These are phyloP conservation scores for Malassezia psittaci DNA, from an alignment of 1,284 basidiomycete species.

Conservation along the genomic window DNA sequence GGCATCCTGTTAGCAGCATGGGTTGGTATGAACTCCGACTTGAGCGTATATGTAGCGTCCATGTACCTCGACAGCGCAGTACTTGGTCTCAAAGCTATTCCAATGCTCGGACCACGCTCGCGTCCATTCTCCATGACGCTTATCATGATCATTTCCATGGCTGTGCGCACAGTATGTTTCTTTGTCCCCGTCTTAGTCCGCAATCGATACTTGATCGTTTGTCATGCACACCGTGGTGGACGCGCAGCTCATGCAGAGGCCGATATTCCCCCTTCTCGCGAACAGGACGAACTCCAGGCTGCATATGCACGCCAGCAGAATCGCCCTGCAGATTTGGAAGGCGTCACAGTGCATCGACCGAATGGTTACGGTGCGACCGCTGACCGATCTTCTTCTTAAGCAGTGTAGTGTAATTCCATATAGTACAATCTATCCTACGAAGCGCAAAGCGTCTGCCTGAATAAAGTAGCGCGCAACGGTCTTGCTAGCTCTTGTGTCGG, in stretches of 20 bases:
- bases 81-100: slow-evolving; percentile 12
- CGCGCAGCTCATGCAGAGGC: neutral
- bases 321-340: neutral
- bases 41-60: slow-evolving; percentile 10
- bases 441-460: slow-evolving; percentile 36
- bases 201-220: slow-evolving; percentile 9
- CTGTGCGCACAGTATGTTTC: slow-evolving; percentile 10
- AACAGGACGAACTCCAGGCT: neutral
- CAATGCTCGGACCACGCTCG: slow-evolving; percentile 14
- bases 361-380: too few species aligned
- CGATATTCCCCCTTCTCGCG: neutral
- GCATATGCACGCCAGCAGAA: neutral
- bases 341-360: neutral
- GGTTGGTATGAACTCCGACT: slow-evolving; percentile 7
- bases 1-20: slow-evolving; percentile 11
- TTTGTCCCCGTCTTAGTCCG: slow-evolving; percentile 6
- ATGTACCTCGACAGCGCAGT: slow-evolving; percentile 13
- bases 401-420: neutral
- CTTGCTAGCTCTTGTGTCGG: neutral
- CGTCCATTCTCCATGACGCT: slow-evolving; percentile 9
- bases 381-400: too few species aligned
- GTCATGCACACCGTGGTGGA: slow-evolving; percentile 7
- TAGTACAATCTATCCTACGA: slow-evolving; percentile 25
- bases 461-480: slow-evolving; percentile 32
- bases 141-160: slow-evolving; percentile 12